Conservation (phyloP, 2,329 filamentous ascomycete species). For the Aspergillus ustus region DNA sequence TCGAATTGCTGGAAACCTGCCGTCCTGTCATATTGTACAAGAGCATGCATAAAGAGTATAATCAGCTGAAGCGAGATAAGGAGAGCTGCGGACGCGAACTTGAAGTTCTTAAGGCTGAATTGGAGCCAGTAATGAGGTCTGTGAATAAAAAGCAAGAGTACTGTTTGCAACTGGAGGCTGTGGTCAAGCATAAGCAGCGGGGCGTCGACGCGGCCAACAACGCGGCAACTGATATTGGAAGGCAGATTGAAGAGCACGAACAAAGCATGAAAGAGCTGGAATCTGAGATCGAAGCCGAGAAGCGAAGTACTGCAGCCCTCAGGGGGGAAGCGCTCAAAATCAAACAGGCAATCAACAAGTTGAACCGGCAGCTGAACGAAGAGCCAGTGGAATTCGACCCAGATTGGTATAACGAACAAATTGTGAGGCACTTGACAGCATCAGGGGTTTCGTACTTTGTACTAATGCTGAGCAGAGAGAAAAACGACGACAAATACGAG, state of each 20-base stretch:
- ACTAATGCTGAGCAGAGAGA: constrained; percentile 55
- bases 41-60: constrained; percentile 55
- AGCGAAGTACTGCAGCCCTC: constrained; percentile 54
- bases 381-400: constrained; percentile 70
- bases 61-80: constrained; percentile 60
- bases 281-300: constrained; percentile 55
- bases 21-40: constrained; percentile 70
- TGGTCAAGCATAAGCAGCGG: constrained; percentile 60
- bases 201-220: constrained; percentile 61
- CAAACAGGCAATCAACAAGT: constrained; percentile 62
- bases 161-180: constrained; percentile 55
- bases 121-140: constrained; percentile 71
- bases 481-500: constrained; percentile 50
- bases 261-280: constrained; percentile 43
- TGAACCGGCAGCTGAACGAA: constrained; percentile 68
- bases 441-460: constrained; percentile 19
- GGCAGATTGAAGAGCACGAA: constrained; percentile 46
- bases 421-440: constrained; percentile 57
- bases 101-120: constrained; percentile 61
- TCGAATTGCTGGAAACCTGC: constrained; percentile 68
- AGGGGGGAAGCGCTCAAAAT: constrained; percentile 57
- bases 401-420: constrained; percentile 71
- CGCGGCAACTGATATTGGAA: constrained; percentile 46
- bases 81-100: constrained; percentile 63
- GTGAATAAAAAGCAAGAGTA: constrained; percentile 75